A percentile compares a stretch with the other conserved stretches of the same genome.
phyloP scores from a whole-genome alignment of 305 asterid genomes.

The Striga hermonthica region DNA sequence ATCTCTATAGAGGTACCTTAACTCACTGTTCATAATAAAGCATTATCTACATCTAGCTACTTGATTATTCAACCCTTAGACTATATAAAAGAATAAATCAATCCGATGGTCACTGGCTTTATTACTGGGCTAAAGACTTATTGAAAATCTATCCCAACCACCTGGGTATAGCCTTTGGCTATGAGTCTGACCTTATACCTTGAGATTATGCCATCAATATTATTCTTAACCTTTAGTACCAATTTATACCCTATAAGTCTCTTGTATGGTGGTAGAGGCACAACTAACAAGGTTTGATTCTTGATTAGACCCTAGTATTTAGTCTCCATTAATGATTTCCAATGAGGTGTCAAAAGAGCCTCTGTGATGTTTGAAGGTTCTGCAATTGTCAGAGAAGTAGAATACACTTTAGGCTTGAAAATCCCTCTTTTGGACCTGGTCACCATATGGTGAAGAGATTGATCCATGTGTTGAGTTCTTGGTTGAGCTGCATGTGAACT shows the following conservation, averaged over 20 bases:
- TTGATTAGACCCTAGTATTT: not conserved
- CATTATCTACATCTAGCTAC: no score
- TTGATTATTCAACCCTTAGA: no score
- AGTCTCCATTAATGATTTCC: not conserved
- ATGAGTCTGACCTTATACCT: not conserved
- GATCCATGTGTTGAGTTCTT: not conserved
- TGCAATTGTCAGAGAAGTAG: not conserved
- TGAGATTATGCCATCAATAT: not conserved
- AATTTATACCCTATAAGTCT: not conserved
- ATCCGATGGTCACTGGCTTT: not conserved
- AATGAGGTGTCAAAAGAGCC: not conserved
- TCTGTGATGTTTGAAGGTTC: not conserved
- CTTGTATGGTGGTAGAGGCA: not conserved
- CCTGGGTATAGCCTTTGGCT: not conserved
- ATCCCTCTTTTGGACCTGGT: not conserved
- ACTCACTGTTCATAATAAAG: no score
- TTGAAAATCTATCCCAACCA: not conserved
- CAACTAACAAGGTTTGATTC: not conserved
- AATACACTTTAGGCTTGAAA: not conserved
- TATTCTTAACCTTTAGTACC: not conserved
- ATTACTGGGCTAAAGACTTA: not conserved
- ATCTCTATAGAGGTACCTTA: no score
- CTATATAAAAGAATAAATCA: not conserved
- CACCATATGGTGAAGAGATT: not conserved
- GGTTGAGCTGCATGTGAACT: no score